Evolutionary conservation across 768 basidiomycete species (phyloP), one percentile per base, ranked within the genome.

Genomic region (Pilatotrama ljubarskyi): DNA sequence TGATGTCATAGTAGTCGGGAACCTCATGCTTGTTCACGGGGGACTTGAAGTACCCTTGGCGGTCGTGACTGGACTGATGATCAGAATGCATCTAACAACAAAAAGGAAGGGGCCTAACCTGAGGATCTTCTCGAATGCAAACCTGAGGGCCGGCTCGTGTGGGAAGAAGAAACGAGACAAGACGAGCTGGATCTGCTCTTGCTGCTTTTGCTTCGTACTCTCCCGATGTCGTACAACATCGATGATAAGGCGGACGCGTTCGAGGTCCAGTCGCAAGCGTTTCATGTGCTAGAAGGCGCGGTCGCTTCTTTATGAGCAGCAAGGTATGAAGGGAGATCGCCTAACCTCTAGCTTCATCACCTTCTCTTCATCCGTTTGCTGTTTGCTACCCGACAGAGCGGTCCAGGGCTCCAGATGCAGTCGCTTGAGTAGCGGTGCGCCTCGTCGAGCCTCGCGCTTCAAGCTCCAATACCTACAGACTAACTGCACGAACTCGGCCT

Each of bases 361-460:
- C 73, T 90, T 93, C 62, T 97, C 93, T 61, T 90, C 88, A 18
- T 95, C 91, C 4, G 86, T 91, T 67, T 92, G 81, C 29, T 82
- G 71, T 64, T 84, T 84, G 7, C 76, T 76, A 6, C 80, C 80
- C 17, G 85, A 81, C 41, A 82, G 85, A 2, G 93, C 92, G 0
- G 95, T 98, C 97, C 97, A 98, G 0, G 97, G 96, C 76, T 99
- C 96, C 25, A 98, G 77, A 75, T 99, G 95, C 58, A 99, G 71
- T 53, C 97, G 72, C 74, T 98, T 98, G 64, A 99, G 73, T 61
- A 98, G 73, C 11, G 97, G 96, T 9, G 97, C 97, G 4, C 97
- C 97, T 40, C 96, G 75, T 62, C 97, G 82, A 1, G 86, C 93
- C 71, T 98, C 96, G 4, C 97, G 79, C 75, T 99, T 98, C 73